Evolutionary conservation across 768 basidiomycete species (phyloP), one percentile per base, ranked within the genome.

Genomic region (Mycena albidolilacea): DNA sequence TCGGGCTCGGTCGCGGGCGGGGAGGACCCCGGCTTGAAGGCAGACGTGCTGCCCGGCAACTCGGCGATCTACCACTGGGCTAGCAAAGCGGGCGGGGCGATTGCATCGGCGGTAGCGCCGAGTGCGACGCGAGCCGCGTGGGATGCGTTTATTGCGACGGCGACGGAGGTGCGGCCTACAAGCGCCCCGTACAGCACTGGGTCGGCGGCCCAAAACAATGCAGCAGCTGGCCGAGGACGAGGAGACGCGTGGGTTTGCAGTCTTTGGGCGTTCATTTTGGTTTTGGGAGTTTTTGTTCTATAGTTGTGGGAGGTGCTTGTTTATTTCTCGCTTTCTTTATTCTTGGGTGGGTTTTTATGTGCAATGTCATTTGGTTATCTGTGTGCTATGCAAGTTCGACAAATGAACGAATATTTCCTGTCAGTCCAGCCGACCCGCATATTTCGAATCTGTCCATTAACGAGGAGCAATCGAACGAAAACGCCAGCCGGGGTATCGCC

Each of bases 21-120:
- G 1, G 87, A 89, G 72, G 80, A 82, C 75, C 44, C 81, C 23
- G 67, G 81, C 3, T 79, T 86, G 12, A 81, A 79, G 5, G 75
- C 67, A 44, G 83, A 83, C 41, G 73, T 84, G 38, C 64, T 89
- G 30, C 79, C 83, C 0, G 86, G 88, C 1, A 81, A 84, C 41
- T 77, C 79, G 17, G 87, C 80, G 5, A 87, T 90, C 44, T 85
- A 81, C 58, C 84, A 84, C 63, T 88, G 88, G 2, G 82, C 84
- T 0, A 59, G 57, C 19, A 9, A 19, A 9, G 72, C 69, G 43
- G 52, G 39, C 12, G 72, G 78, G 4, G 61, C 14, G 3, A 78
- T 57, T n/a, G 81, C 80, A 23, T 85, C 83, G 17, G 81, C 84
- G 60, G 78, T 81, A 63, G 83, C 80, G 62, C 83, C 84, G 23